Base-by-base conservation (phyloP, 2,329 filamentous ascomycete species). In the Aspergillus tubingensis region DNA sequence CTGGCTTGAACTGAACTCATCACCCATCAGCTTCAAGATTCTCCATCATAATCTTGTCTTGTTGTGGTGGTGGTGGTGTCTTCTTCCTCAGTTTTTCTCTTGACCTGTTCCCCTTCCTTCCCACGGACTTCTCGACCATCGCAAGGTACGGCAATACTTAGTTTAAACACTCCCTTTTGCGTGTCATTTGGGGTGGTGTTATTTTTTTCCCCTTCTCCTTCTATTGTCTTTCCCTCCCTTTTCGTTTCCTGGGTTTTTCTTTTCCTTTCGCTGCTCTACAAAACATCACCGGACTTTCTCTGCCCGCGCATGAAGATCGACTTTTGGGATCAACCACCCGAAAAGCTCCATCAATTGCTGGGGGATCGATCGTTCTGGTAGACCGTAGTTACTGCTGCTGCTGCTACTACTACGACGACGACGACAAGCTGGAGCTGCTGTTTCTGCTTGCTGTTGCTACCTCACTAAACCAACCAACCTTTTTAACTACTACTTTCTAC, bases 71-170 rank as follows among this genome's bases (percentile, higher is more conserved):
- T 11, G 41, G 17, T 25, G 23, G 3, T 6, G 21, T 30, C 47
- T 39, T 47, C 15, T 44, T 52, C 58, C 25, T 62, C 56, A 54
- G 36, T 58, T 21, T 15, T 47, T 50, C 56, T 61, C 25, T 56
- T 59, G 57, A 11, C 58, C 47, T 27, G 58, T 58, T 50, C 60
- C 57, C 48, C 39, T 50, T 30, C 47, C 48, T 59, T 36, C 32
- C 19, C 19, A 19, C 19, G 43, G 38, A 36, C 17, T 58, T 25
- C 47, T 38, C 55, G 4, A 17, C 2, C 19, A 15, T 32, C 32
- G 4, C 21, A 36, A 36, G 32, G 32, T 13, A 36, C 32, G 32
- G 32, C 32, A 36, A 15, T 36, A 36, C 4, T 36, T 36, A 36
- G 5, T 13, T 11, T 11, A 32, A 11, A 13, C 32, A 36, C 32